Evolutionary conservation across 2,329 filamentous ascomycete genomes (phyloP), one percentile per base, ranked within the genome.

Genomic region (Verticillium dahliae): DNA sequence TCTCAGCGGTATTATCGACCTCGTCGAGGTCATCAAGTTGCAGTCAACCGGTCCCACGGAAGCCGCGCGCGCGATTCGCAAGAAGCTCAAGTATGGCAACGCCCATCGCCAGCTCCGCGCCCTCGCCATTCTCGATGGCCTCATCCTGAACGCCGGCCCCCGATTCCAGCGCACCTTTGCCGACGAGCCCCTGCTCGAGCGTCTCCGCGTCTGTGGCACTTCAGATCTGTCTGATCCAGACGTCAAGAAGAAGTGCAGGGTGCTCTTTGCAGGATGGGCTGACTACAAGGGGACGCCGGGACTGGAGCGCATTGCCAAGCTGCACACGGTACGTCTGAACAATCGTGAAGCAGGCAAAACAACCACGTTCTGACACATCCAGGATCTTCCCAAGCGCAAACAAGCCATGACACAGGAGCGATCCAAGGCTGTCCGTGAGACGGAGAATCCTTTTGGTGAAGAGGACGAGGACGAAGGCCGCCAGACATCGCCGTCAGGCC

Each of bases 51-150:
- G 95, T 0, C 92, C 95, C 1, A 85, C 86, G 13, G 95, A 99
- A 79, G 93, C 93, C 62, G 92, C 94, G 60, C 87, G 95, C 71
- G 93, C 95, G 57, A 85, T 99, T 69, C 87, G 95, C 63, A 99
- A 99, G 85, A 98, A 98, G 80, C 85, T 99, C 83, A 99, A 99
- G 79, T 98, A 99, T 76, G 95, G 95, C 69, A 96, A 87, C 70
- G 83, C 91, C n/a, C 94, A 98, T 75, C 89, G 92, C 58, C 95
- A 99, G 75, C 82, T 98, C 38, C 87, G 95, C 63, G 90, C 95
- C 39, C 84, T 99, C 27, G 89, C 90, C 11, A 88, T 99, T 58
- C 84, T 99, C 1, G 95, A 99, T 73, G 93, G 91, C 52, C 82
- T 99, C 45, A 95, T 99, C 63, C 91, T 97, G 72, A 99, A 99